A percentile compares a stretch with the other conserved stretches of the same genome.
Evolutionary conservation across 2,329 filamentous ascomycete genomes (phyloP).

Genomic region (Colletotrichum cordylinicola): DNA sequence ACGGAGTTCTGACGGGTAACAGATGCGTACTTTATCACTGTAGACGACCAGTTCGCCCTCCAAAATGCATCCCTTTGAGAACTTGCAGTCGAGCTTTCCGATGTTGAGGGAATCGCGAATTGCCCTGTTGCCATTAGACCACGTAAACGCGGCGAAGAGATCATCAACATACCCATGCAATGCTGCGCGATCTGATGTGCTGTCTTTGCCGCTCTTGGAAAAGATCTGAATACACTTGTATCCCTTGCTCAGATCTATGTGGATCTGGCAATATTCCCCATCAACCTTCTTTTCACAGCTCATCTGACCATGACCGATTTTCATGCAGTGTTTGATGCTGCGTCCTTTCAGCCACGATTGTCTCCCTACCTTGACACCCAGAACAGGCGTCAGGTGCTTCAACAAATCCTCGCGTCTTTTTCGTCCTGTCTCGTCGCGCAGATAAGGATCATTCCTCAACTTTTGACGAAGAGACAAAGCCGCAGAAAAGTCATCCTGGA

Average conservation of each 20-base stretch:
- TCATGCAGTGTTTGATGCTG: slow-evolving; percentile 76
- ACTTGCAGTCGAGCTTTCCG: slow-evolving; percentile 59
- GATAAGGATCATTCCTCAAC: slow-evolving; percentile 27
- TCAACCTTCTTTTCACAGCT: slow-evolving; percentile 85
- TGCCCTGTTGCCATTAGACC: slow-evolving; percentile 40
- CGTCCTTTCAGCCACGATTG: slow-evolving; percentile 70
- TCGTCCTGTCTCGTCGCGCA: slow-evolving; percentile 24
- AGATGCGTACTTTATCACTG: slow-evolving; percentile 59
- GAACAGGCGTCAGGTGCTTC: slow-evolving; percentile 52
- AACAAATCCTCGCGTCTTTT: slow-evolving; percentile 26
- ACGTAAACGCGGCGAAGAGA: background rate
- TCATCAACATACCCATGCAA: slow-evolving; percentile 57
- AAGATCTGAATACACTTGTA: slow-evolving; percentile 75
- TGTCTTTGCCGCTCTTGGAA: slow-evolving; percentile 91
- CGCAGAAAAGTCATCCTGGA: slow-evolving; percentile 71
- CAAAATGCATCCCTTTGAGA: slow-evolving; percentile 74
- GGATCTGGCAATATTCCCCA: slow-evolving; percentile 89
- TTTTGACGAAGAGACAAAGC: slow-evolving; percentile 62
- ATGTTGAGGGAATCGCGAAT: slow-evolving; percentile 71
- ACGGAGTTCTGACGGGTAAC: background rate
- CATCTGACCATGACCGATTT: slow-evolving; percentile 67
- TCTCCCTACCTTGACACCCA: slow-evolving; percentile 70
- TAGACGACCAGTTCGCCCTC: slow-evolving; percentile 86
- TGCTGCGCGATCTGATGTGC: slow-evolving; percentile 71
- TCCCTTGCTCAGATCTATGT: slow-evolving; percentile 70